Evolutionary conservation across 768 basidiomycete species (phyloP), one percentile per base, ranked within the genome.

Genomic region (Paxillus involutus): DNA sequence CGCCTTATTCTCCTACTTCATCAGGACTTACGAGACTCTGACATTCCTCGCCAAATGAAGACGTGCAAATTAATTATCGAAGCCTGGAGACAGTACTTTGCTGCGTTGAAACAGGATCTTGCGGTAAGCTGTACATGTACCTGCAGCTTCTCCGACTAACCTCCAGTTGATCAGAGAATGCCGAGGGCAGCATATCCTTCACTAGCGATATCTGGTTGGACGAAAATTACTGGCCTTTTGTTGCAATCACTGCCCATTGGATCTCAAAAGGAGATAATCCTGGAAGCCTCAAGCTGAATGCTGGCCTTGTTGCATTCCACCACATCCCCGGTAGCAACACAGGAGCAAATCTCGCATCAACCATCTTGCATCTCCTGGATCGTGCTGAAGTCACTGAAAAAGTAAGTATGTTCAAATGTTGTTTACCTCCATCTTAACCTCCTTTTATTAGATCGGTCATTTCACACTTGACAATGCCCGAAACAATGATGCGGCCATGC

Each of bases 11-110:
- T 61, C 4, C 41, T 68, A 11, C 56, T 71, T 24, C 51, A 49
- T 17, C 56, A 61, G 12, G 58, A 59, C 12, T 59, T 71, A 30
- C 11, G 47, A 16, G 63, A 70, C 21, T 41, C 51, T 5, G 56
- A 67, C 19, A 68, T 71, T 4, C 71, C 66, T 16, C 57, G 61
- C 29, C 42, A 60, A 17, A 59, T 59, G 1, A 66, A 65, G 36
- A 35, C 65, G 30, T 40, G 57, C 7, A 54, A 59, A 17, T 46
- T 50, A 0, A 66, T 71, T 26, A 52, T 69, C 24, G 51, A 63
- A 17, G 60, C 58, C 11, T 71, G 62, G 63, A 11, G 39, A 40
- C n/a, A 55, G 4, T 61, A 62, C 35, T 67, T 65, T 40, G 40
- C 33, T 1, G 44, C 44, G 26, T 47, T 70, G 14, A 66, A 63